Percentiles rank a stretch among this genome's conserved stretches.
These are phyloP conservation scores for Teunomyces funiuensis DNA, from an alignment of 805 yeast species.

Conservation along the genomic window DNA sequence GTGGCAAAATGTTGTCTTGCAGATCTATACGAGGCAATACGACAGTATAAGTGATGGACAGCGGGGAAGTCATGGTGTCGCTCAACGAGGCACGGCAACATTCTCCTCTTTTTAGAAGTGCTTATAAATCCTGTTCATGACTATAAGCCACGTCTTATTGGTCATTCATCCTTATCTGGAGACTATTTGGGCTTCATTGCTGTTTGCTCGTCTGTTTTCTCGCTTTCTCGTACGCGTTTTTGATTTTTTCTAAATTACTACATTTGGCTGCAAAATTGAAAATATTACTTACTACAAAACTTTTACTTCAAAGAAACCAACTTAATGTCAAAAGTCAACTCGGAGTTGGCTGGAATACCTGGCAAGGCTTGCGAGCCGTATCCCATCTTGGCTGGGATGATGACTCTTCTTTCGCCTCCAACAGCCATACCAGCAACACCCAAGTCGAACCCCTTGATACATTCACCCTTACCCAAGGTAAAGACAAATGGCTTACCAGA, in stretches of 20 bases:
- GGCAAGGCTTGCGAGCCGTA: conserved; percentile 94
- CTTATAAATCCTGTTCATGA: too few relatives aligned
- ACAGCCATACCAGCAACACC: conserved; percentile 99
- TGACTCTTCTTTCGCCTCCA: conserved; percentile 98
- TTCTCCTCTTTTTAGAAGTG: too few relatives aligned
- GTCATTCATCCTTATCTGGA: too few relatives aligned
- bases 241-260: not conserved
- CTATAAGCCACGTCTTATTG: too few relatives aligned
- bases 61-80: too few relatives aligned
- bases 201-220: too few relatives aligned
- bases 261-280: conserved; percentile 1
- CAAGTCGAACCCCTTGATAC: conserved; percentile 97
- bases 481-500: conserved; percentile 94
- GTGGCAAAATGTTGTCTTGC: too few relatives aligned
- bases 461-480: conserved; percentile 94
- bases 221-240: too few relatives aligned
- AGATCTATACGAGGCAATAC: too few relatives aligned
- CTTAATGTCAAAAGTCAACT: conserved; percentile 94
- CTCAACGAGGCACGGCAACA: too few relatives aligned
- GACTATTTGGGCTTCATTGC: too few relatives aligned
- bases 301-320: conserved; percentile 79
- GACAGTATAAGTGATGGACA: too few relatives aligned
- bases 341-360: conserved; percentile 97
- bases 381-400: conserved; percentile 94
- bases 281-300: conserved; percentile 1